phyloP scores from a whole-genome alignment of 2,329 filamentous ascomycete species.

The Macroventuria anomochaeta region DNA sequence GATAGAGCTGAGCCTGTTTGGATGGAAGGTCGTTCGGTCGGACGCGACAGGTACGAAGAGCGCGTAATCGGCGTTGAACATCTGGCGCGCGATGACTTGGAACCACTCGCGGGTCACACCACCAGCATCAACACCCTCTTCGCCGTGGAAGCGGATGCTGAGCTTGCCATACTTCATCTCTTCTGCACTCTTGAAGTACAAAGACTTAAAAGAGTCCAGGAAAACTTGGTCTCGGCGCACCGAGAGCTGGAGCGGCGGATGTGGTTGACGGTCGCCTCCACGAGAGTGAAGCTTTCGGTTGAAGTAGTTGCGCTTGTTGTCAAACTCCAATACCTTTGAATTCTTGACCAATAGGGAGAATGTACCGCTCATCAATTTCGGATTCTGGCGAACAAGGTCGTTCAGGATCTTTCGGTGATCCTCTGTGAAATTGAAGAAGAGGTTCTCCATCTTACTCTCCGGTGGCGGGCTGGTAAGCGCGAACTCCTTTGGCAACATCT shows the following conservation, averaged over 20 bases:
- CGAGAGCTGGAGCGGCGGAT: slow-evolving; percentile 81
- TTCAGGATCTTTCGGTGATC: slow-evolving; percentile 98
- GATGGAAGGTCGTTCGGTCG: slow-evolving; percentile 97
- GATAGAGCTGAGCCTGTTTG: slow-evolving; percentile 90
- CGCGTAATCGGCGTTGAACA: slow-evolving; percentile 98
- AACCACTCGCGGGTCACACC: slow-evolving; percentile 99
- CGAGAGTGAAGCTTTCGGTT: slow-evolving; percentile 87
- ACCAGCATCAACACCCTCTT: slow-evolving; percentile 97
- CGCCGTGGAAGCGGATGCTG: slow-evolving; percentile 94
- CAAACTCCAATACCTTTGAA: slow-evolving; percentile 97
- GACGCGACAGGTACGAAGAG: slow-evolving; percentile 96
- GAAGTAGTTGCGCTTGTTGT: slow-evolving; percentile 99
- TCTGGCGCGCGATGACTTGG: slow-evolving; percentile 93
- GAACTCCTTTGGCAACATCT: slow-evolving; percentile 65
- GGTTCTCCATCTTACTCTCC: slow-evolving; percentile 80
- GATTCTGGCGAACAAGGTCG: slow-evolving; percentile 94
- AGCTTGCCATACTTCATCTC: slow-evolving; percentile 99
- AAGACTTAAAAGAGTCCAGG: slow-evolving; percentile 96
- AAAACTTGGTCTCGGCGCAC: slow-evolving; percentile 96
- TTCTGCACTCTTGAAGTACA: slow-evolving; percentile 94
- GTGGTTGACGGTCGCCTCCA: slow-evolving; percentile 68
- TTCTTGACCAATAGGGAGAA: slow-evolving; percentile 97
- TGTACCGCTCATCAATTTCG: slow-evolving; percentile 97
- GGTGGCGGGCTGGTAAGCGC: slow-evolving; percentile 77
- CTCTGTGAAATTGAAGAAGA: slow-evolving; percentile 98